Percentiles rank a stretch among this genome's conserved stretches.
Evolutionary conservation across 1,284 basidiomycete species (phyloP).

Genomic region (Trichosporon sp.): DNA sequence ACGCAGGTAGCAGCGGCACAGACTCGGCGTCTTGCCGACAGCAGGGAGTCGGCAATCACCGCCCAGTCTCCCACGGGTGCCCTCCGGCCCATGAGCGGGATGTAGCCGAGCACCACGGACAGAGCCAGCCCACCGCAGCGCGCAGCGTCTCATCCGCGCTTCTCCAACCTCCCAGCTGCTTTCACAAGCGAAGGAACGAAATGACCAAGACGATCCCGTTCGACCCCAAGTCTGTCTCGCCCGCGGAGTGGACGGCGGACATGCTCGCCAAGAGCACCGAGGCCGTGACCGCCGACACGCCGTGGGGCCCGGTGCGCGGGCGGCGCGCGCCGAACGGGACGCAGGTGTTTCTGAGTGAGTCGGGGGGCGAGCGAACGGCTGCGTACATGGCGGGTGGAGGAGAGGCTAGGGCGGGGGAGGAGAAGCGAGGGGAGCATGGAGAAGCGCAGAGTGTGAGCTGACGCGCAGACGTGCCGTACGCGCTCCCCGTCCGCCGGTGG

Average conservation of each 20-base stretch:
- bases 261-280: constrained; percentile 31
- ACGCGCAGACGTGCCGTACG: constrained; percentile 69
- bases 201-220: background rate
- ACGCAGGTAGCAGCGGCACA: background rate
- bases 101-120: background rate
- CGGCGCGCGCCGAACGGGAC: constrained; percentile 32
- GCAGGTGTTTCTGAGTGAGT: constrained; percentile 40
- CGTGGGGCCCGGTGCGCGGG: constrained; percentile 28
- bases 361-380: too few species aligned
- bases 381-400: too few species aligned
- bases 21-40: background rate
- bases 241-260: constrained; percentile 25
- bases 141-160: background rate
- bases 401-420: too few species aligned
- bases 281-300: constrained; percentile 24
- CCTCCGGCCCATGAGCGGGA: background rate
- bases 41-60: background rate
- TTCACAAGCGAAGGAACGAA: background rate
- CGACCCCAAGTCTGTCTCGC: background rate
- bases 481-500: constrained; percentile 60
- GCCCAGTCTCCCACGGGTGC: background rate
- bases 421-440: too few species aligned
- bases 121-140: background rate
- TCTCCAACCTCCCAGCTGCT: background rate
- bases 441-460: background rate